Percentiles rank a stretch among this genome's conserved stretches.
Evolutionary conservation across 78 protist species (phyloP).

Genomic region (Chrysochromulina parva): DNA sequence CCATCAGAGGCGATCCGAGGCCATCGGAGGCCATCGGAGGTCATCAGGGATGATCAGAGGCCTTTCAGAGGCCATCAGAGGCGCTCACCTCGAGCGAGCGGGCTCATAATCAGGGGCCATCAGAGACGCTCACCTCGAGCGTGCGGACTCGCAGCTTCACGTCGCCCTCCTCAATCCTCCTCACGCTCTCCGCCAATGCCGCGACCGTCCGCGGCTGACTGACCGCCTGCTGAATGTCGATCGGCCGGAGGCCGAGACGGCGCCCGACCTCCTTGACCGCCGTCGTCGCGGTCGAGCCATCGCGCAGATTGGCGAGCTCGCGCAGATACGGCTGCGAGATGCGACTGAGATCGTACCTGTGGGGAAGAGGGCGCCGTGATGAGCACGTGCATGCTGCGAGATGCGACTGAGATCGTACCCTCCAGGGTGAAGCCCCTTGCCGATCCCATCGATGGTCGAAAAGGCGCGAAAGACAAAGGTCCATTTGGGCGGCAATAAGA

Average conservation of each 20-base stretch:
- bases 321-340: slow-evolving; percentile 22
- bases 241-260: background rate
- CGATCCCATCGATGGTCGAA: slow-evolving; percentile 27
- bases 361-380: too few relatives aligned
- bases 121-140: slow-evolving; percentile 5
- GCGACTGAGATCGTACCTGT: background rate
- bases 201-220: background rate
- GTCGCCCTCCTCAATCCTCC: slow-evolving; percentile 27
- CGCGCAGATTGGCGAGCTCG: slow-evolving; percentile 11
- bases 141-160: slow-evolving; percentile 44
- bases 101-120: background rate
- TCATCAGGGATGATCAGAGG: too few relatives aligned
- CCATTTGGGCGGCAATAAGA: slow-evolving; percentile 11
- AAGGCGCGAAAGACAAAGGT: slow-evolving; percentile 34
- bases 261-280: background rate
- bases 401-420: slow-evolving; percentile 14
- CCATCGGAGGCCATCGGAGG: too few relatives aligned
- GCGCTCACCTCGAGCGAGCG: too few relatives aligned
- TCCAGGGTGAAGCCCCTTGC: background rate
- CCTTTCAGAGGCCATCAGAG: too few relatives aligned
- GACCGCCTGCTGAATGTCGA: background rate
- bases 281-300: background rate
- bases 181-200: background rate
- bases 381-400: background rate
- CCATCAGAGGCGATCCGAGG: too few relatives aligned